These are phyloP conservation scores for Karstenula rhodostoma DNA, from an alignment of 2,329 filamentous ascomycete species.

Conservation along the genomic window DNA sequence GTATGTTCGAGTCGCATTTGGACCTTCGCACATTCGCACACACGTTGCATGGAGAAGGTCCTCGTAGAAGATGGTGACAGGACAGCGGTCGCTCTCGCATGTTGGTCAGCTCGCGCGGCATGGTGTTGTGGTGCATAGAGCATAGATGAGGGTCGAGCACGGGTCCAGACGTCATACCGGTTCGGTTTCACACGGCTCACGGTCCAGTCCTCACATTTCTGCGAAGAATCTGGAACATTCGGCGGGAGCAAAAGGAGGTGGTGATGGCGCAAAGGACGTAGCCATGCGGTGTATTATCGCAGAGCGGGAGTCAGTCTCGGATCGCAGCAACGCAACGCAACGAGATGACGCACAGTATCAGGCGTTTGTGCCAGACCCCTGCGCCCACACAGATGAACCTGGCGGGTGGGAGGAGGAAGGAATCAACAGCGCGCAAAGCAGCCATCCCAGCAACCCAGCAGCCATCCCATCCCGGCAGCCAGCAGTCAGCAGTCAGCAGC, in stretches of 20 bases:
- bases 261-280: not conserved
- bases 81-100: not conserved
- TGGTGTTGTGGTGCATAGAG: too few species aligned
- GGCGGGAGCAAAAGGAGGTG: not conserved
- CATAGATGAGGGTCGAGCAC: slow-evolving; percentile 2
- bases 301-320: not conserved
- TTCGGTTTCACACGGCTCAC: slow-evolving; percentile 10
- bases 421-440: slow-evolving; percentile 5
- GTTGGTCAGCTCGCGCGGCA: slow-evolving; percentile 3
- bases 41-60: not conserved
- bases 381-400: slow-evolving; percentile 5
- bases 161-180: slow-evolving; percentile 12
- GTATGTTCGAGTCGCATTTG: too few species aligned
- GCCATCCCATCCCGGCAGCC: too few species aligned
- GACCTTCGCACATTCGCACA: too few species aligned
- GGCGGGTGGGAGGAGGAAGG: not conserved
- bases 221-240: not conserved
- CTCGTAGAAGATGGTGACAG: not conserved
- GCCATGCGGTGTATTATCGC: not conserved
- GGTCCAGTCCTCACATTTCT: slow-evolving; percentile 3
- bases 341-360: not conserved
- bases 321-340: too few species aligned
- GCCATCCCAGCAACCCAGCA: not conserved
- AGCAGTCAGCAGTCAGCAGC: too few species aligned
- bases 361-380: not conserved